A percentile compares a stretch with the other conserved stretches of the same genome.
Conservation (phyloP, 805 yeast genomes). For the Naumovozyma baii region DNA sequence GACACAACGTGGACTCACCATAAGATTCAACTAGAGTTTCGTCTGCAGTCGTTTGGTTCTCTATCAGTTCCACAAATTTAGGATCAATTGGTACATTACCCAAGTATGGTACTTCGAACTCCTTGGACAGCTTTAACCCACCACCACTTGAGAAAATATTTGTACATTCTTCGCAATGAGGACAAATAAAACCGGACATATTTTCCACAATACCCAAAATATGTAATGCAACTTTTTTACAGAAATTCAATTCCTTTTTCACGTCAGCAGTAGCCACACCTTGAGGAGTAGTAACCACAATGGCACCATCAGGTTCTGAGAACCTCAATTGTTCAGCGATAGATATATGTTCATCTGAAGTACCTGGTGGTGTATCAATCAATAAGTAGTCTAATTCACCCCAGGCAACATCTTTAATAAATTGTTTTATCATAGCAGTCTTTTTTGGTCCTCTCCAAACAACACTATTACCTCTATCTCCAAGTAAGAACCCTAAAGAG, state of each 20-base stretch:
- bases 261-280: conserved; percentile 90
- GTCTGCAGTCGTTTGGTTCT: conserved; percentile 34
- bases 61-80: conserved; percentile 78
- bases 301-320: conserved; percentile 79
- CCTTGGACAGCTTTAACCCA: conserved; percentile 61
- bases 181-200: conserved; percentile 95
- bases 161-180: conserved; percentile 85
- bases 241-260: conserved; percentile 84
- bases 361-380: conserved; percentile 98
- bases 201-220: conserved; percentile 87
- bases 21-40: conserved; percentile 32
- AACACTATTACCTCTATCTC: conserved; percentile 78
- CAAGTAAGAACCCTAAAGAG: conserved; percentile 80
- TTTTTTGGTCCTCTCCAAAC: conserved; percentile 99
- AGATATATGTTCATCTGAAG: conserved; percentile 95
- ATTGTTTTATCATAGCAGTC: conserved; percentile 94
- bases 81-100: conserved; percentile 95
- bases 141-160: conserved; percentile 92
- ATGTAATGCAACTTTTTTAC: conserved; percentile 71
- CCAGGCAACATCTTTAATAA: conserved; percentile 86
- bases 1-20: conserved; percentile 23
- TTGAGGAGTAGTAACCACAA: conserved; percentile 95
- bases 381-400: conserved; percentile 63
- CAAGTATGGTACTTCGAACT: conserved; percentile 53
- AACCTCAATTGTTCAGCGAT: conserved; percentile 80